Evolutionary conservation across 192 early-diverging fungal genomes (phyloP), one percentile per base, ranked within the genome.

Genomic region (Kappamyces sp.): DNA sequence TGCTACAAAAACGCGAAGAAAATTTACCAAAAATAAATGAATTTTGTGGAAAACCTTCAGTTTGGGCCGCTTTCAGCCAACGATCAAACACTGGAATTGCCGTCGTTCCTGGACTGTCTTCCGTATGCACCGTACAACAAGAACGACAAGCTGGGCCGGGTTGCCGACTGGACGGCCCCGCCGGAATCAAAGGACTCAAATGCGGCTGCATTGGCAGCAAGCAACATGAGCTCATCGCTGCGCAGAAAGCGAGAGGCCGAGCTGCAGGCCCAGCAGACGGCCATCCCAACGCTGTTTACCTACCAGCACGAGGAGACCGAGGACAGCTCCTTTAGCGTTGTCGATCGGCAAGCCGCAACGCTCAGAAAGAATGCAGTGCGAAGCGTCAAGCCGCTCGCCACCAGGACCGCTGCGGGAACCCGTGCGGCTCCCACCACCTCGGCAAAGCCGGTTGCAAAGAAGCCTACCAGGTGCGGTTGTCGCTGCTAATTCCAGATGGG

Each of bases 111-210:
- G 51, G 72, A 85, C 44, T 66, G 80, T 68, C 87, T 99, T 58
- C 96, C 96, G 10, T 99, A 93, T 70, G 85, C 89, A 40, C 92
- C 92, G 39, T 99, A 88, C 82, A 90, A 87, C 40, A 97, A 97
- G 79, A 80, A 84, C 31, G 96, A 99, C 74, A 92, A 93, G 64
- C 76, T 99, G 10, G 93, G 91, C 55, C 89, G 91, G 64, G 89
- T 90, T 39, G 93, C 94, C 54, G 90, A 97, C 76, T 97, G 94
- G 92, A 86, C 86, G 54, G 74, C 75, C 40, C 86, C 86, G 50
- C 73, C 83, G 61, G 74, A 83, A 51, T 74, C 78, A 59, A 84
- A 72, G 66, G 74, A 52, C 38, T 55, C 44, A 46, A 42, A 42
- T 15, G 23, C 23, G 23, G 23, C 23, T 23, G 23, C 23, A 57